Base-by-base conservation (phyloP, 306 rosid genomes). In the Oemleria cerasiformis region DNA sequence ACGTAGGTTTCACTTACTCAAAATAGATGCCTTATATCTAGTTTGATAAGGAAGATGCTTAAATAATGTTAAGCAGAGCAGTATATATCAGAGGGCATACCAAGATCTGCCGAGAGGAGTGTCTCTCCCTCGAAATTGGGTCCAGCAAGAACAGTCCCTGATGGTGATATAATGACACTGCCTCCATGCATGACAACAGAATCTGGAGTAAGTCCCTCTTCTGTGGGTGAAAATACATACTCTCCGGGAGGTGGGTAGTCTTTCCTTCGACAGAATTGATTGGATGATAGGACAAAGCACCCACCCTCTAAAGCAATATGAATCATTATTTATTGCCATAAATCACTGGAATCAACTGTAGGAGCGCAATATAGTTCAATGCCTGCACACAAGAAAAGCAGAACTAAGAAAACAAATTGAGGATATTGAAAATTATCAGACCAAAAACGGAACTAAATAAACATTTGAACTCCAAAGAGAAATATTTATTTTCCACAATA, bases 291-390 rank as follows among this genome's bases (percentile, higher is more conserved):
- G 78, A 92, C 98, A 71, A 92, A 92, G 73, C 98, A 92, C 49
- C 96, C 98, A 80, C 98, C 98, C 85, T 92, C 98, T 39, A 84
- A 25, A 16, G 98, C 96, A 85, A 92, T 86, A 75, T 92, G 98
- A 56, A 87, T 84, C 98, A 92, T 79, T 65, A 96, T 83, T 65
- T 96, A 86, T 84, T 86, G 96, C 98, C 96, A 92, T 57, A 81
- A 65, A 19, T 85, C 88, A 77, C 91, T 87, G 38, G 87, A 49
- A 81, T 92, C 98, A 77, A 96, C 98, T 0, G 92, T 92, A 8
- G 98, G 98, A 30, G 96, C 98, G 82, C 96, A 92, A 68, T 92
- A 92, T 88, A 92, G 90, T 84, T 92, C 95, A 67, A 92, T 80
- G n/a, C 98, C 98, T 92, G 55, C 63, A 71, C 69, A 67, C 3